Conservation (phyloP, 805 yeast genomes). For the Brettanomyces sp. region DNA sequence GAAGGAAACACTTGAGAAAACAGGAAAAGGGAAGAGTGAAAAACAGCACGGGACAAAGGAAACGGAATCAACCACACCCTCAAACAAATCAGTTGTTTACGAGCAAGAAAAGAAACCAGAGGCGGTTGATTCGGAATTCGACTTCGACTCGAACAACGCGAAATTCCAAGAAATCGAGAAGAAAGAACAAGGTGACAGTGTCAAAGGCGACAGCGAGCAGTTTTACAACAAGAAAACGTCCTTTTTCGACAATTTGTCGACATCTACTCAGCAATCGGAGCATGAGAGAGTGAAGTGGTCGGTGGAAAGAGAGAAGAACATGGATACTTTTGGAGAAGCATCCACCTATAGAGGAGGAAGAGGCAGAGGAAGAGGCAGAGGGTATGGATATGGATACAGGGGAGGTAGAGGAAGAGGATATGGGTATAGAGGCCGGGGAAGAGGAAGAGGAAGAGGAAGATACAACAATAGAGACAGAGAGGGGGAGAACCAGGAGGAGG, state of each 20-base stretch:
- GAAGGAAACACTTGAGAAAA: background rate
- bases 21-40: background rate
- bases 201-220: constrained; percentile 20
- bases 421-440: constrained; percentile 15
- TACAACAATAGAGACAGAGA: constrained; percentile 12
- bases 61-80: background rate
- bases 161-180: constrained; percentile 47
- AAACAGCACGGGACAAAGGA: background rate
- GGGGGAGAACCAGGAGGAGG: constrained; percentile 13
- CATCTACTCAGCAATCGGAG: constrained; percentile 44
- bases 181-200: constrained; percentile 18
- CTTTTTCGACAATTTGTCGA: constrained; percentile 79
- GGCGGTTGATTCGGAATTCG: constrained; percentile 66
- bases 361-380: constrained; percentile 29
- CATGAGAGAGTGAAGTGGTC: constrained; percentile 49
- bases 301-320: constrained; percentile 62
- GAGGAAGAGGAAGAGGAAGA: constrained; percentile 15
- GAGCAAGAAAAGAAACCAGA: constrained; percentile 5
- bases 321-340: constrained; percentile 79
- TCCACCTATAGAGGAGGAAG: constrained; percentile 26
- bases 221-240: constrained; percentile 75
- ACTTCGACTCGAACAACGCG: constrained; percentile 67
- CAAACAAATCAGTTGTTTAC: background rate
- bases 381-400: constrained; percentile 41
- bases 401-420: constrained; percentile 28